Percentiles rank a stretch among this genome's conserved stretches.
Conservation (phyloP, 2,329 filamentous ascomycete genomes). For the Penicillium janthinellum region DNA sequence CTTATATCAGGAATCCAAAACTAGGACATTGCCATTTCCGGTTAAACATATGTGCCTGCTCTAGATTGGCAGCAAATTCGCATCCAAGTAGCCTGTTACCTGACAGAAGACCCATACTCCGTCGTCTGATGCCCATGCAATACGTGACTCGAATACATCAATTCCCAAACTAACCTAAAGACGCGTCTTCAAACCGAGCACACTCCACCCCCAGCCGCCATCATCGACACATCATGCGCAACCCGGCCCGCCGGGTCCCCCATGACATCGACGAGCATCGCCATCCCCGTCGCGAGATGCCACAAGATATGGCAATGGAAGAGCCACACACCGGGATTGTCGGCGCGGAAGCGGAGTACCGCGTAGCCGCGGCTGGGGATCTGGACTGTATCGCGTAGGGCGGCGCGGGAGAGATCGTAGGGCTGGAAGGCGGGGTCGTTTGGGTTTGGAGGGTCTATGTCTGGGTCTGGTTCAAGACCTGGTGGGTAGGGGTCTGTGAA, state of each 20-base stretch:
- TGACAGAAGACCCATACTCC: not conserved
- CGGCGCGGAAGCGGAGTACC: slow-evolving; percentile 57
- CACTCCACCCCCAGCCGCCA: not conserved
- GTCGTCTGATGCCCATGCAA: not conserved
- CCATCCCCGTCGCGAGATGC: slow-evolving; percentile 53
- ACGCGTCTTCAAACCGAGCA: not conserved
- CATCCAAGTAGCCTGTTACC: not conserved
- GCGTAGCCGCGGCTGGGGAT: slow-evolving; percentile 58
- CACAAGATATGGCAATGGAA: slow-evolving; percentile 57
- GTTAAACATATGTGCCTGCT: not conserved
- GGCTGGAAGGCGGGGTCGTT: slow-evolving; percentile 26
- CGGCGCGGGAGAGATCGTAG: slow-evolving; percentile 37
- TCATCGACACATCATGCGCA: slow-evolving; percentile 18
- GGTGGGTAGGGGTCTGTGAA: slow-evolving; percentile 29
- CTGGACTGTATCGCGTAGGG: slow-evolving; percentile 57
- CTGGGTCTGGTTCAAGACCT: slow-evolving; percentile 16
- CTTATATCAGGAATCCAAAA: too few species aligned
- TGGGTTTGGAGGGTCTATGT: slow-evolving; percentile 14
- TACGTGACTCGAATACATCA: not conserved
- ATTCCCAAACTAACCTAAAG: too few species aligned
- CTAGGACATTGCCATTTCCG: too few species aligned
- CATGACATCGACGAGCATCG: slow-evolving; percentile 43
- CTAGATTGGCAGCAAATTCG: not conserved
- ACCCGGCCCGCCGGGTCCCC: slow-evolving; percentile 18
- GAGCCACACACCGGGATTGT: slow-evolving; percentile 56